Percentiles rank a stretch among this genome's conserved stretches.
Conservation (phyloP, 768 basidiomycete genomes). For the Galerina marginata region DNA sequence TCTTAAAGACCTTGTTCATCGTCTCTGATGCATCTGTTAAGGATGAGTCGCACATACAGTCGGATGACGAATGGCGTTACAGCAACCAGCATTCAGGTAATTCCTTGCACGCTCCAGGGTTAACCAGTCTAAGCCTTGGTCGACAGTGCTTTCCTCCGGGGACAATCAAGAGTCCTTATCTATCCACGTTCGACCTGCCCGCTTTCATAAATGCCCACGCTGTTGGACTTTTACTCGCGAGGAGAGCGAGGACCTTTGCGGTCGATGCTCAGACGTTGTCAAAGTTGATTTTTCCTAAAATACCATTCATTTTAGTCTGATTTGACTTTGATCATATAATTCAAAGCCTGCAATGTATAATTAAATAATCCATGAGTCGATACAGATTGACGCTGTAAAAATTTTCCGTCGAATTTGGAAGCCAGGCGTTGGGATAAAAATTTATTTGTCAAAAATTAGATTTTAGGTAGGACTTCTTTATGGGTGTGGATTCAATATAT, state of each 20-base stretch:
- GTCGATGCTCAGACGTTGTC: constrained; percentile 55
- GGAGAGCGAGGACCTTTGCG: constrained; percentile 60
- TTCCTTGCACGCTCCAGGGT: neutral
- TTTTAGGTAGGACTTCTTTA: too few relatives aligned
- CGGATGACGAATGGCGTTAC: constrained; percentile 7
- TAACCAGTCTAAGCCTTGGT: neutral
- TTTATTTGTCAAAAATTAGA: too few relatives aligned
- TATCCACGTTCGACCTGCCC: constrained; percentile 68
- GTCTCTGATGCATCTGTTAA: constrained; percentile 71
- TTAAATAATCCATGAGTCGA: too few relatives aligned
- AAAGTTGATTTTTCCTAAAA: neutral
- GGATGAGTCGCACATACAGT: constrained; percentile 35
- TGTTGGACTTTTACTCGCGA: constrained; percentile 84
- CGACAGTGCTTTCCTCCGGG: neutral
- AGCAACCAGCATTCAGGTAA: constrained; percentile 1
- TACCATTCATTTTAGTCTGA: too few relatives aligned
- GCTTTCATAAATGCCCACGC: constrained; percentile 77
- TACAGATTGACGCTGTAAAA: too few relatives aligned
- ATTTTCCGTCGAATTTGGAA: too few relatives aligned
- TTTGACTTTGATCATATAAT: too few relatives aligned
- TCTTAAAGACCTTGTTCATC: constrained; percentile 79
- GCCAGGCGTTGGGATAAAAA: too few relatives aligned
- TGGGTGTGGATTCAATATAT: too few relatives aligned
- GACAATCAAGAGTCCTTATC: constrained; percentile 10
- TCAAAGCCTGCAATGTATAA: too few relatives aligned